Evolutionary conservation across 768 basidiomycete species (phyloP), one percentile per base, ranked within the genome.

Genomic region (Lactifluus echinatus): DNA sequence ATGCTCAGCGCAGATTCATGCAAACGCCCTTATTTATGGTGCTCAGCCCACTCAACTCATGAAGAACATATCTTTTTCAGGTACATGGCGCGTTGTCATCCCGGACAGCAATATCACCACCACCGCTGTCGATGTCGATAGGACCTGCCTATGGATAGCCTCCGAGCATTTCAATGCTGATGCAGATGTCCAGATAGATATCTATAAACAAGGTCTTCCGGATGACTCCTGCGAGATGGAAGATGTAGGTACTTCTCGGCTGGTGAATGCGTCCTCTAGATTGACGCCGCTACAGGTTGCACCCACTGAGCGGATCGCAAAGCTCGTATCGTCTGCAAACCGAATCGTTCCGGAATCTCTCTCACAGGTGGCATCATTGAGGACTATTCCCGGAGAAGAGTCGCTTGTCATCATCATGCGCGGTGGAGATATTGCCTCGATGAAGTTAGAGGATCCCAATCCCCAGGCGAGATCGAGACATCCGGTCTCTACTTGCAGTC

Each of bases 401-500:
- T 74, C 76, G 2, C 71, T 97, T 10, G 81, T 77, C 4, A 68
- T 85, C 8, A 77, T 95, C 14, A 82, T 84, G 62, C 77, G 82
- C 7, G 79, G 81, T 8, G 95, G 95, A 50, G 94, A 96, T 65
- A 92, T 98, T 55, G 82, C 81, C 8, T 82, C 83, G 39, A 68
- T 88, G 45, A 71, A 78, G 14, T 63, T 89, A 45, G 76, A 81
- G 53, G 75, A 82, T 50, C 72, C 78, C 34, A 63, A 70, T 39
- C 66, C 76, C 54, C 81, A 85, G 63, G 60, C 76, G 71, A 15
- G 53, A 36, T 40, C 0, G 29, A 34, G 17, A 37, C 23, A 3
- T 47, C 33, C 50, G n/a, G 14, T 34, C 14, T 21, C 80, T 84
- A 61, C 57, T 76, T 71, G 8, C 31, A 17, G 47, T n/a, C 1